These are phyloP conservation scores for Penicillium olsonii DNA, from an alignment of 2,329 filamentous ascomycete genomes.

Conservation along the genomic window DNA sequence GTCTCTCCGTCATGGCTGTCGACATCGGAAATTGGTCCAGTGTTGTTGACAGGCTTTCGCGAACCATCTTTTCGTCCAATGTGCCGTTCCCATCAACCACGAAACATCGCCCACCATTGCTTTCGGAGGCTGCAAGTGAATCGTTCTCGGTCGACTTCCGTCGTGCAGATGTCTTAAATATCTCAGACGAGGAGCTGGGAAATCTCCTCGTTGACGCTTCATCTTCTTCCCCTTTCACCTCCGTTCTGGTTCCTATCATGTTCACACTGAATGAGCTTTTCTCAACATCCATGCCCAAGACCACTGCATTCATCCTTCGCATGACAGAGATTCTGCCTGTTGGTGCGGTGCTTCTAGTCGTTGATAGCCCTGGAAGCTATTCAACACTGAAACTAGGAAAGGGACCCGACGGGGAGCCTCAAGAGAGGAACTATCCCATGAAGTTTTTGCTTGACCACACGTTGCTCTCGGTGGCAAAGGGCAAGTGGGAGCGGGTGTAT, in stretches of 20 bases:
- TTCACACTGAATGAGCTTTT: conserved; percentile 98
- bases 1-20: conserved; percentile 62
- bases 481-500: conserved; percentile 71
- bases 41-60: conserved; percentile 62
- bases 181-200: conserved; percentile 41
- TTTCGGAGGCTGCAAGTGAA: conserved; percentile 7
- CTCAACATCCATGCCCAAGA: conserved; percentile 70
- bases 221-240: conserved; percentile 1
- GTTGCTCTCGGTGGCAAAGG: conserved; percentile 56
- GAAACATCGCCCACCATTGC: conserved; percentile 33
- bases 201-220: conserved; percentile 30
- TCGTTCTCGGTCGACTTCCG: conserved; percentile 44
- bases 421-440: conserved; percentile 77
- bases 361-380: conserved; percentile 93
- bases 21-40: conserved; percentile 78
- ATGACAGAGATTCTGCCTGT: conserved; percentile 61
- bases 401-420: conserved; percentile 40
- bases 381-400: conserved; percentile 74
- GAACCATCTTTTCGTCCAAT: conserved; percentile 49
- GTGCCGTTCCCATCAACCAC: conserved; percentile 33
- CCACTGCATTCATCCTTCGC: conserved; percentile 72
- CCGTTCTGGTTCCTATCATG: conserved; percentile 73
- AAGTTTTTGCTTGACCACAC: conserved; percentile 87
- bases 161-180: conserved; percentile 54
- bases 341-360: conserved; percentile 74